Evolutionary conservation across 768 basidiomycete genomes (phyloP).

Genomic region (Leccinellum rugosiceps): DNA sequence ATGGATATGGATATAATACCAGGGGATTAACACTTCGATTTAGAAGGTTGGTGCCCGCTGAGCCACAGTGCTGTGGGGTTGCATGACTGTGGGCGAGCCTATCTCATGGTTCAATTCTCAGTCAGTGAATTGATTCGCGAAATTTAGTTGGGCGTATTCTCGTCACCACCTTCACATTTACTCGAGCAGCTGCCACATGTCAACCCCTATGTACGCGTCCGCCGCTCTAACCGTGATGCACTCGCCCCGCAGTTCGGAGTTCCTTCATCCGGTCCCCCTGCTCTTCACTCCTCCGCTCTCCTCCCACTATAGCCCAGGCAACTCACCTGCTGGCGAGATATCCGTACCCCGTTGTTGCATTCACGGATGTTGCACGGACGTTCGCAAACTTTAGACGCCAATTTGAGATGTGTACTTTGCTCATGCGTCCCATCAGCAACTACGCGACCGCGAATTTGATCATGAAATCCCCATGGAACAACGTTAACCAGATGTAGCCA

Average conservation of each 20-base stretch:
- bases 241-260: slow-evolving; percentile 2
- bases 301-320: background rate
- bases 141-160: background rate
- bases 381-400: too few relatives aligned
- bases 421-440: too few relatives aligned
- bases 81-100: too few relatives aligned
- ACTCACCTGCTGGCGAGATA: slow-evolving; percentile 10
- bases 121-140: background rate
- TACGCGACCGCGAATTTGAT: too few relatives aligned
- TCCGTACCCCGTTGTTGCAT: slow-evolving; percentile 8
- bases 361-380: too few relatives aligned
- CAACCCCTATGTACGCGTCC: background rate
- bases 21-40: too few relatives aligned
- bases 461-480: too few relatives aligned
- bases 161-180: background rate
- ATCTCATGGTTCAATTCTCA: background rate
- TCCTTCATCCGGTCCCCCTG: slow-evolving; percentile 7
- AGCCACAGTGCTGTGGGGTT: too few relatives aligned
- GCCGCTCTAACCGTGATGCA: background rate
- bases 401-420: too few relatives aligned
- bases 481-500: background rate
- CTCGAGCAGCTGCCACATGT: background rate
- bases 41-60: too few relatives aligned
- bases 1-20: too few relatives aligned
- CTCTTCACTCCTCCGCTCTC: background rate